These are phyloP conservation scores for Ichthyophthirius multifiliis DNA, from an alignment of 169 alveolate species.

Conservation along the genomic window DNA sequence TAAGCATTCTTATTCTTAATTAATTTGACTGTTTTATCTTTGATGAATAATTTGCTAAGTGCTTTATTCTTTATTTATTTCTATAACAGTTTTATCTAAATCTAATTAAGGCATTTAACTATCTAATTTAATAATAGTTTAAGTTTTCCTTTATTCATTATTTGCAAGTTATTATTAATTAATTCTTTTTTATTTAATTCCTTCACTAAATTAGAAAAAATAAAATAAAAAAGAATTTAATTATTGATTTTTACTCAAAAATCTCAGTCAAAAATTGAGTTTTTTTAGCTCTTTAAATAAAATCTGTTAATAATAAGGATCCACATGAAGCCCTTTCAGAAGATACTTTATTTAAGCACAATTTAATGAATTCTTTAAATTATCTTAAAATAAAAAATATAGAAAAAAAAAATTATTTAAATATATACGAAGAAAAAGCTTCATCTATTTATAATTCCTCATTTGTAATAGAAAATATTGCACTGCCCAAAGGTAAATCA, in stretches of 20 bases:
- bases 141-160: neutral
- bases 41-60: neutral
- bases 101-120: neutral
- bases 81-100: neutral
- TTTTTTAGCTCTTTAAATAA: neutral
- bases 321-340: neutral
- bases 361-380: neutral
- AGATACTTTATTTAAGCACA: neutral
- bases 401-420: neutral
- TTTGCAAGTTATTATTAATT: no score
- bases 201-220: no score
- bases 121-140: neutral
- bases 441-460: neutral
- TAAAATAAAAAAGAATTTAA: no score
- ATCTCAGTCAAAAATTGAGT: neutral
- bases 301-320: neutral
- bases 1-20: neutral
- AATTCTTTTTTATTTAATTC: no score
- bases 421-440: neutral
- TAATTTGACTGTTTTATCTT: neutral
- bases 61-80: neutral
- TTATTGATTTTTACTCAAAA: neutral
- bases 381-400: neutral
- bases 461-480: neutral
- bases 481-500: constrained; percentile 62